phyloP scores from a whole-genome alignment of 768 basidiomycete genomes.

The Agrocybe chaxingu region DNA sequence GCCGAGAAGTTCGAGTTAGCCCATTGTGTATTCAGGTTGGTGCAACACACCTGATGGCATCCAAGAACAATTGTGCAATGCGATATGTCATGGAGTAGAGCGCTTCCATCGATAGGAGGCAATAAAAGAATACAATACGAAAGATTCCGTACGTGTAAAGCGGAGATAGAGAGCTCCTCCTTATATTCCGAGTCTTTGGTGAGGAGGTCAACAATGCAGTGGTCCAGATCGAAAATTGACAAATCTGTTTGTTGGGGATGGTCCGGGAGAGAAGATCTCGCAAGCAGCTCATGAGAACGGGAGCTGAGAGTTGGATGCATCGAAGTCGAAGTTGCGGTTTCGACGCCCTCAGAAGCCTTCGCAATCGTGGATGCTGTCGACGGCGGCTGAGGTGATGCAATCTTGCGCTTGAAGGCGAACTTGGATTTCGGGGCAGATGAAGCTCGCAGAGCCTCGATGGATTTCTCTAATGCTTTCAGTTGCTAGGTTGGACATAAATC shows the following conservation, averaged over 20 bases:
- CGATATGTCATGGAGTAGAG: slow-evolving; percentile 62
- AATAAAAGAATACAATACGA: slow-evolving; percentile 61
- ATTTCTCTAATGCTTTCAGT: slow-evolving; percentile 58
- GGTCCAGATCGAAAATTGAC: slow-evolving; percentile 60
- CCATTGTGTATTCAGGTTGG: not conserved
- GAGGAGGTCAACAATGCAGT: slow-evolving; percentile 71
- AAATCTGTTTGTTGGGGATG: slow-evolving; percentile 45
- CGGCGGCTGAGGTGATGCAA: slow-evolving; percentile 1
- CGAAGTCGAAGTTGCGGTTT: slow-evolving; percentile 12
- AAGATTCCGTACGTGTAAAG: slow-evolving; percentile 64
- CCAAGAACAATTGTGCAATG: slow-evolving; percentile 66
- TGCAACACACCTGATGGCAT: slow-evolving; percentile 70
- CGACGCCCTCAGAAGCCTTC: not conserved
- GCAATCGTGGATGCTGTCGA: not conserved
- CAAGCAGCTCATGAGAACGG: slow-evolving; percentile 45
- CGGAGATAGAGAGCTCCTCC: slow-evolving; percentile 33
- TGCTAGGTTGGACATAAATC: slow-evolving; percentile 40
- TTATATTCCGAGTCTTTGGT: not conserved
- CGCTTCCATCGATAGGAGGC: slow-evolving; percentile 65
- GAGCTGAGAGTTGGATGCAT: slow-evolving; percentile 42
- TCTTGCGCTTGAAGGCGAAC: slow-evolving; percentile 61
- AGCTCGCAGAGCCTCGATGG: slow-evolving; percentile 48
- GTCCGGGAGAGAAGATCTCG: slow-evolving; percentile 34
- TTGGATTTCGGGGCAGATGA: slow-evolving; percentile 48
- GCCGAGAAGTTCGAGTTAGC: not conserved